These are phyloP conservation scores for Purpureocillium takamizusanense DNA, from an alignment of 2,329 filamentous ascomycete genomes.

Conservation along the genomic window DNA sequence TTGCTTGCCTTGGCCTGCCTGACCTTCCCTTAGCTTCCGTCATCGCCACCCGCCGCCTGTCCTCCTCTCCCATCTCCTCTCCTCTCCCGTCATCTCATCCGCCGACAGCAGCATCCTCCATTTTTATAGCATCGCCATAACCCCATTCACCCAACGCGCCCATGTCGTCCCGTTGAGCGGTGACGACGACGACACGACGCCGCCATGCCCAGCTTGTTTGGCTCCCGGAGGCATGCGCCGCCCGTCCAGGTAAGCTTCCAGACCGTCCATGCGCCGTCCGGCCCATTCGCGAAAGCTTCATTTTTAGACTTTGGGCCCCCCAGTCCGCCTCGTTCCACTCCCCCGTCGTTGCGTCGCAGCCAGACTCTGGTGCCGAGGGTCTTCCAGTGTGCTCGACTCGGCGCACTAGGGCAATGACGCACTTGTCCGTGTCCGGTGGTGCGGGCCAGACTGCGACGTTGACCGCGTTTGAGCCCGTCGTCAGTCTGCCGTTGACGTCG, in stretches of 20 bases:
- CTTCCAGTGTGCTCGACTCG: too few species aligned
- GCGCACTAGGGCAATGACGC: neutral
- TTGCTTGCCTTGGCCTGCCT: too few species aligned
- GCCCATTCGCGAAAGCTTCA: neutral
- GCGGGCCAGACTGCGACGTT: neutral
- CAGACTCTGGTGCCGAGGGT: neutral
- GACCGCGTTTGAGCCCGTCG: too few species aligned
- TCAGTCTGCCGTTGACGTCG: too few species aligned
- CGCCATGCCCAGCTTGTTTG: constrained; percentile 4
- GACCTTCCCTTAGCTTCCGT: too few species aligned
- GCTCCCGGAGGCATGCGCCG: constrained; percentile 4
- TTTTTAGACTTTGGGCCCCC: neutral
- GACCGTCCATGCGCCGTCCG: neutral
- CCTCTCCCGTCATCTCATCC: too few species aligned
- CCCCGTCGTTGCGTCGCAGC: neutral
- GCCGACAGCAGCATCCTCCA: too few species aligned
- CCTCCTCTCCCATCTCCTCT: too few species aligned
- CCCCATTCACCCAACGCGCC: too few species aligned
- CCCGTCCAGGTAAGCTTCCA: constrained; percentile 6
- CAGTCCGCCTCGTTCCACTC: neutral
- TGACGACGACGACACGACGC: neutral
- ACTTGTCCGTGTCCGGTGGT: neutral
- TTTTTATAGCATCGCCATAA: too few species aligned
- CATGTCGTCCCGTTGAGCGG: too few species aligned
- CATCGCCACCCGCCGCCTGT: too few species aligned